Percentiles rank a stretch among this genome's conserved stretches.
These are phyloP conservation scores for Monosporascus sp. DNA, from an alignment of 2,329 filamentous ascomycete genomes.

Conservation along the genomic window DNA sequence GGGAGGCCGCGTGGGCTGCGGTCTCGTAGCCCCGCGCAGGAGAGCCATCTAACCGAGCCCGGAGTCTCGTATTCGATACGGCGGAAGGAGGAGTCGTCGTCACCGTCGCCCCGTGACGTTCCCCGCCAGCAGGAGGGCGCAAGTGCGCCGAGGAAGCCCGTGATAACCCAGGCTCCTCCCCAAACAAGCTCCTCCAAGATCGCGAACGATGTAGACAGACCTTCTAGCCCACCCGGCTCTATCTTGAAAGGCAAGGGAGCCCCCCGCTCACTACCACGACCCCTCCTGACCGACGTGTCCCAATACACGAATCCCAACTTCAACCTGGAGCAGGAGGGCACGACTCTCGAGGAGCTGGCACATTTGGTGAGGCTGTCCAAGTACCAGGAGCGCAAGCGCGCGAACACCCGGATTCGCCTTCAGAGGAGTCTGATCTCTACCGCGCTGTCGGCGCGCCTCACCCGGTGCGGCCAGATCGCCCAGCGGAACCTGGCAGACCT, in stretches of 20 bases:
- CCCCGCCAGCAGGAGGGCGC: constrained; percentile 19
- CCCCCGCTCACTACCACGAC: constrained; percentile 41
- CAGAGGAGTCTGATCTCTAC: constrained; percentile 72
- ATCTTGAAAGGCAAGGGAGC: constrained; percentile 34
- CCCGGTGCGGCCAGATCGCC: constrained; percentile 68
- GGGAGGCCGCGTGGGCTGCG: constrained; percentile 46
- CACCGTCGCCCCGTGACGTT: constrained; percentile 21
- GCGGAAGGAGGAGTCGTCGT: constrained; percentile 35
- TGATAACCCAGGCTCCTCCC: constrained; percentile 40
- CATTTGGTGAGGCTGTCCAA: constrained; percentile 73
- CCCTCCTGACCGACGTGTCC: constrained; percentile 62
- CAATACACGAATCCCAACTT: constrained; percentile 60
- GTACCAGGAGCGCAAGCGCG: constrained; percentile 77
- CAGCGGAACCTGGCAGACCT: constrained; percentile 72
- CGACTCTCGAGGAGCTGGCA: constrained; percentile 71
- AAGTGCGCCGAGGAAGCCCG: constrained; percentile 40
- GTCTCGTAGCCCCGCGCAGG: constrained; percentile 45
- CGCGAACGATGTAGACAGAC: constrained; percentile 19
- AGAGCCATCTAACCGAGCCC: constrained; percentile 39
- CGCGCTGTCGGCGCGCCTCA: constrained; percentile 68
- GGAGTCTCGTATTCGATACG: constrained; percentile 38
- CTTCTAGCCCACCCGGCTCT: constrained; percentile 29
- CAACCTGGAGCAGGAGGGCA: constrained; percentile 57
- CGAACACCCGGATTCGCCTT: constrained; percentile 66
- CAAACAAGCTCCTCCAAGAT: constrained; percentile 9